Conservation (phyloP, 352 stramenopile genomes). For the Bremia lactucae region DNA sequence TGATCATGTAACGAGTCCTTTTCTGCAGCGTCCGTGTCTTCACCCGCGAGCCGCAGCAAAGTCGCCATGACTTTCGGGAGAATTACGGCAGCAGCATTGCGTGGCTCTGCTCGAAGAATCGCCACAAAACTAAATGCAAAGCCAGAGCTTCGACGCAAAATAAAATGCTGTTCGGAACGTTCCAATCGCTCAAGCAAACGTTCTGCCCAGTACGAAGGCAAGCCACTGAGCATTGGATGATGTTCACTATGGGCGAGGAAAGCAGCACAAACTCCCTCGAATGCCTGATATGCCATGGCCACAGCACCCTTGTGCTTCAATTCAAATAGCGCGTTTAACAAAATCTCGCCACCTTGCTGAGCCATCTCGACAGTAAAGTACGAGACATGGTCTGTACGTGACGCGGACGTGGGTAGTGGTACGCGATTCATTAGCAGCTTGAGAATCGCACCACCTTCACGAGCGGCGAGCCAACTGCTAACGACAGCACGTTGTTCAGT, state of each 20-base stretch:
- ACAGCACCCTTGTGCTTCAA: conserved; percentile 86
- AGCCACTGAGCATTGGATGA: conserved; percentile 33
- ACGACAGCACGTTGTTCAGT: conserved; percentile 70
- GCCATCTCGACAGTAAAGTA: conserved; percentile 50
- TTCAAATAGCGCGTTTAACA: conserved; percentile 76
- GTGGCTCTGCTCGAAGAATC: conserved; percentile 77
- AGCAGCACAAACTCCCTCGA: conserved; percentile 77
- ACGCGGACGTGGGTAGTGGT: conserved; percentile 26
- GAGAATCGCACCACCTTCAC: conserved; percentile 72
- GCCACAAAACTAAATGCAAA: conserved; percentile 86
- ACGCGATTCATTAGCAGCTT: conserved; percentile 61
- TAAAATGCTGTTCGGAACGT: conserved; percentile 75
- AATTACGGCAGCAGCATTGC: conserved; percentile 67
- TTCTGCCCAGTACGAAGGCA: conserved; percentile 71
- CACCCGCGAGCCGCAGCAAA: conserved; percentile 48
- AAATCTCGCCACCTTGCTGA: conserved; percentile 45
- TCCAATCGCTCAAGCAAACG: conserved; percentile 63
- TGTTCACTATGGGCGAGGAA: conserved; percentile 57
- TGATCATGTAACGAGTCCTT: conserved; percentile 27
- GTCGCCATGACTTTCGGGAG: conserved; percentile 62
- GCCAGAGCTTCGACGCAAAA: conserved; percentile 76
- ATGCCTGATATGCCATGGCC: conserved; percentile 68
- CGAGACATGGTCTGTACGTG: conserved; percentile 5
- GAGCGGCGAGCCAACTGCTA: conserved; percentile 77
- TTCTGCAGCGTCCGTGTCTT: conserved; percentile 42